Percentiles rank a stretch among this genome's conserved stretches.
Evolutionary conservation across 805 yeast genomes (phyloP).

Genomic region (Saturnispora bothae): DNA sequence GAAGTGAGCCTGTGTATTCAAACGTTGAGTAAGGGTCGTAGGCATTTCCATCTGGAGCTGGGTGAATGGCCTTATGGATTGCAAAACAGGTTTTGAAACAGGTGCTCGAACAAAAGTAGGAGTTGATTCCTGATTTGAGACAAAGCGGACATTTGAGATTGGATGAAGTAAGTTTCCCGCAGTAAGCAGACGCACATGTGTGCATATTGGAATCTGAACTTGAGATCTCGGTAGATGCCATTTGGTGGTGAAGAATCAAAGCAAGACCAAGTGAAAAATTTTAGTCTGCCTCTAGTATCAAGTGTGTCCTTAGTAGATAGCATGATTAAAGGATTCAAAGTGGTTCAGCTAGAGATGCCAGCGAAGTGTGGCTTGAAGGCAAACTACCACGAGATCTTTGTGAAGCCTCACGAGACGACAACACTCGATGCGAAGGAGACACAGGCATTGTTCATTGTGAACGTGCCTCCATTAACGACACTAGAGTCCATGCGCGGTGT

Average conservation of each 20-base stretch:
- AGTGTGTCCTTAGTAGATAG: too few relatives aligned
- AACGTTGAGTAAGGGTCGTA: constrained; percentile 85
- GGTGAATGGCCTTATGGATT: constrained; percentile 67
- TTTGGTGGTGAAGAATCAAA: background rate
- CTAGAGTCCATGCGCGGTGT: constrained; percentile 43
- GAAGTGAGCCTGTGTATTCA: constrained; percentile 60
- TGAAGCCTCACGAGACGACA: constrained; percentile 50
- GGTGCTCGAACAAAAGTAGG: constrained; percentile 68
- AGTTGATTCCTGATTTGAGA: constrained; percentile 53
- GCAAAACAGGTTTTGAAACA: constrained; percentile 72
- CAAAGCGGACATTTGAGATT: constrained; percentile 86
- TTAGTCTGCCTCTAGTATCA: too few relatives aligned
- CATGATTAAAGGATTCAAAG: constrained; percentile 48
- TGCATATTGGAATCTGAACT: too few relatives aligned
- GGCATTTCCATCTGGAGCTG: constrained; percentile 43
- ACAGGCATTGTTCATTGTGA: constrained; percentile 62
- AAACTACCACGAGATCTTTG: constrained; percentile 44
- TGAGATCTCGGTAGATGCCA: too few relatives aligned
- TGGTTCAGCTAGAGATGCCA: constrained; percentile 39
- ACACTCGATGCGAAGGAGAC: constrained; percentile 30
- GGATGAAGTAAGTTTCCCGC: constrained; percentile 74
- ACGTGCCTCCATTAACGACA: constrained; percentile 58
- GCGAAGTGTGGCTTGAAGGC: constrained; percentile 15
- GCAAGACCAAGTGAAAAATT: background rate
- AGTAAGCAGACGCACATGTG: constrained; percentile 65